Percentiles rank a stretch among this genome's conserved stretches.
Conservation (phyloP, 768 basidiomycete genomes). For the Boletus tomentosulus region DNA sequence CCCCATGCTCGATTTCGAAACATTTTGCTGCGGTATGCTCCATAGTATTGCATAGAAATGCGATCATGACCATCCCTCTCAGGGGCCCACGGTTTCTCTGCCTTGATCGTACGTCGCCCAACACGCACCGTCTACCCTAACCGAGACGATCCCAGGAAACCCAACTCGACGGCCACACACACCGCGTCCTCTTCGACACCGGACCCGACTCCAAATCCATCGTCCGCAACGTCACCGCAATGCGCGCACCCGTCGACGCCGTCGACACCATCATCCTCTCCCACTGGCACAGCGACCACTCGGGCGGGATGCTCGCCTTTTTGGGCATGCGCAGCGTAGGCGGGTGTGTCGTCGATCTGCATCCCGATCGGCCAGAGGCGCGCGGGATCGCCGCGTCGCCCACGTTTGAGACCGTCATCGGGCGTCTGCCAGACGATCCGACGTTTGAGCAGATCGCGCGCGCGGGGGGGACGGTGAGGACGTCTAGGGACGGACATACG, state of each 20-base stretch:
- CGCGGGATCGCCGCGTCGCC: slow-evolving; percentile 73
- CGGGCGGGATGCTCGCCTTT: slow-evolving; percentile 69
- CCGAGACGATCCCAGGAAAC: slow-evolving; percentile 45
- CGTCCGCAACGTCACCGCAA: slow-evolving; percentile 61
- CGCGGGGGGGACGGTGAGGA: slow-evolving; percentile 54
- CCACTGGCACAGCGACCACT: slow-evolving; percentile 78
- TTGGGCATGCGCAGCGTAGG: slow-evolving; percentile 40
- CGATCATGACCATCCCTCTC: slow-evolving; percentile 1
- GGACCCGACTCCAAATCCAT: slow-evolving; percentile 77
- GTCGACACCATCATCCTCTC: slow-evolving; percentile 68
- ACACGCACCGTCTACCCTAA: neutral
- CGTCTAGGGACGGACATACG: slow-evolving; percentile 54
- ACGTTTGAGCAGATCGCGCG: slow-evolving; percentile 60
- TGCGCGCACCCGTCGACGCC: slow-evolving; percentile 50
- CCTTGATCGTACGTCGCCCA: slow-evolving; percentile 55
- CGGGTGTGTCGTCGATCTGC: slow-evolving; percentile 61
- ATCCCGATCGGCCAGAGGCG: slow-evolving; percentile 69
- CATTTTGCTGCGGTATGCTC: slow-evolving; percentile 60
- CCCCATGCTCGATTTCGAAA: slow-evolving; percentile 67
- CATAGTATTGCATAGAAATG: neutral
- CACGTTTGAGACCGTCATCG: slow-evolving; percentile 50
- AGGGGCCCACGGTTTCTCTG: slow-evolving; percentile 86
- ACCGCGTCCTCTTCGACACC: slow-evolving; percentile 75
- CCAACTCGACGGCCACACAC: slow-evolving; percentile 40
- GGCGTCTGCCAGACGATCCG: slow-evolving; percentile 64